Evolutionary conservation across 2,329 filamentous ascomycete genomes (phyloP).

Genomic region (Ophiocordyceps polyrhachis-furcata): DNA sequence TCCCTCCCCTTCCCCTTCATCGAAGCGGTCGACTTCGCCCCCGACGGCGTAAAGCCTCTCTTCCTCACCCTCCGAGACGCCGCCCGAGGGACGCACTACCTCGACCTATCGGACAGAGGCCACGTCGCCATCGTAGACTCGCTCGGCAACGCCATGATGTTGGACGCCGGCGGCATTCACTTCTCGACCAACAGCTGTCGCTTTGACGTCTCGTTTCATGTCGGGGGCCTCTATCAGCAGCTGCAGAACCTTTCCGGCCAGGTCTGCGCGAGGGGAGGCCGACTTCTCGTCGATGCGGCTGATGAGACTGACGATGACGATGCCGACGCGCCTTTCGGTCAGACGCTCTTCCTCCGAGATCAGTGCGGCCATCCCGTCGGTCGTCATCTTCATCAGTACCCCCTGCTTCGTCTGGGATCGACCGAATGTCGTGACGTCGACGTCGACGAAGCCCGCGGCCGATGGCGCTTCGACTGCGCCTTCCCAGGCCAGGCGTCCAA

Average conservation of each 20-base stretch:
- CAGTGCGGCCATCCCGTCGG: slow-evolving; percentile 15
- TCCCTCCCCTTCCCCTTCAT: slow-evolving; percentile 17
- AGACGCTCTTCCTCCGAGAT: slow-evolving; percentile 14
- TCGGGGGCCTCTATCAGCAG: slow-evolving; percentile 16
- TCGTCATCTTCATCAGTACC: slow-evolving; percentile 10
- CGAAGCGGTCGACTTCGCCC: slow-evolving; percentile 16
- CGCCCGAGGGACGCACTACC: slow-evolving; percentile 8
- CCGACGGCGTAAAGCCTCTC: slow-evolving; percentile 12
- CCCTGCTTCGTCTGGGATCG: slow-evolving; percentile 13
- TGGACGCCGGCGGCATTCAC: slow-evolving; percentile 15
- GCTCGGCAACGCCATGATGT: slow-evolving; percentile 12
- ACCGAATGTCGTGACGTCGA: slow-evolving; percentile 12
- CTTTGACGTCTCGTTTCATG: slow-evolving; percentile 13
- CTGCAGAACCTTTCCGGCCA: slow-evolving; percentile 13
- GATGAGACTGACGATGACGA: background rate
- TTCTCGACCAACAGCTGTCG: slow-evolving; percentile 16
- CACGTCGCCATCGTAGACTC: slow-evolving; percentile 14
- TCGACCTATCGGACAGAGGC: slow-evolving; percentile 17
- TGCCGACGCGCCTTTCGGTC: slow-evolving; percentile 12
- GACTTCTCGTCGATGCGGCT: background rate
- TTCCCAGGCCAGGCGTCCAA: slow-evolving; percentile 15
- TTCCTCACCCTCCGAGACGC: slow-evolving; percentile 15
- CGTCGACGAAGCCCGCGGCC: slow-evolving; percentile 10
- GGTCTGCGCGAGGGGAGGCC: slow-evolving; percentile 10
- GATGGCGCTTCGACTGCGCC: slow-evolving; percentile 17